These are phyloP conservation scores for Spencermartinsiella europaea DNA, from an alignment of 805 yeast species.

Conservation along the genomic window DNA sequence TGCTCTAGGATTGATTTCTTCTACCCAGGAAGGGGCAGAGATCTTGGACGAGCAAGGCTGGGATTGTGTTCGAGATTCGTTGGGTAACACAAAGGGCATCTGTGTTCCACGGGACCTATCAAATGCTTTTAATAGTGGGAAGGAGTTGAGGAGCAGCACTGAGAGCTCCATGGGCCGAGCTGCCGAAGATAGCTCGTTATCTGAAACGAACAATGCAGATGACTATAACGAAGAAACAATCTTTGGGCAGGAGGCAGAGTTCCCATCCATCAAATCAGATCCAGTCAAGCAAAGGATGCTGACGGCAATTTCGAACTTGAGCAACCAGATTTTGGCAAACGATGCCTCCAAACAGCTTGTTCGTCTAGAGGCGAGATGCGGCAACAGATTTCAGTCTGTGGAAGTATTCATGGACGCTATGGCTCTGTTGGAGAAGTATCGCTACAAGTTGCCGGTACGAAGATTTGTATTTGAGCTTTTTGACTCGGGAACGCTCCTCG, in stretches of 20 bases:
- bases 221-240: background rate
- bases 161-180: background rate
- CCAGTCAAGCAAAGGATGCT: conserved; percentile 22
- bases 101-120: conserved; percentile 36
- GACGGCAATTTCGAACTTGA: conserved; percentile 44
- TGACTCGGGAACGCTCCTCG: conserved; percentile 49
- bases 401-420: conserved; percentile 49
- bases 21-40: conserved; percentile 75
- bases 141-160: background rate
- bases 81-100: conserved; percentile 38
- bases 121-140: conserved; percentile 4
- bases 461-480: conserved; percentile 63
- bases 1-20: conserved; percentile 67
- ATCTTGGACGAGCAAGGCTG: conserved; percentile 78
- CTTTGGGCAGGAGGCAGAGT: conserved; percentile 16
- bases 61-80: conserved; percentile 47
- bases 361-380: conserved; percentile 45
- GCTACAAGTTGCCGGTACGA: conserved; percentile 57
- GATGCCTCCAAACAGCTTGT: conserved; percentile 55
- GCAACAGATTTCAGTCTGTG: conserved; percentile 50
- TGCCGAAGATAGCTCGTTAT: background rate
- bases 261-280: conserved; percentile 19
- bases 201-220: background rate
- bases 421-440: conserved; percentile 50
- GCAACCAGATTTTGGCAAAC: conserved; percentile 50